Evolutionary conservation across 768 basidiomycete species (phyloP).

Genomic region (Cyathus striatus): DNA sequence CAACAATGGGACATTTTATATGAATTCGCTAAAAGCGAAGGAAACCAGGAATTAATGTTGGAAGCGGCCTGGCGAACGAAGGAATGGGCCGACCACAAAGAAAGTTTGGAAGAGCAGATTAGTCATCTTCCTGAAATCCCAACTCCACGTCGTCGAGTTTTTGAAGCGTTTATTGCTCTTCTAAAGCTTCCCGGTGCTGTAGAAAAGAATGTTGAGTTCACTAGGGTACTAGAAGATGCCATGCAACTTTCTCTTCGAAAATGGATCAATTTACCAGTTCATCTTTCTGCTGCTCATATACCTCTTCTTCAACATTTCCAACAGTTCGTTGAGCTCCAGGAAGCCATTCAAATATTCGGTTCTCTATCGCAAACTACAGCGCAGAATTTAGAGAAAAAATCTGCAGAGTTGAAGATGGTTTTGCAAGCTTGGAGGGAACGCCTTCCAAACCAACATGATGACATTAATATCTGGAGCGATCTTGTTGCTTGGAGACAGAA

Average conservation of each 20-base stretch:
- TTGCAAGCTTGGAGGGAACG: constrained; percentile 97
- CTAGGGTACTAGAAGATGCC: constrained; percentile 85
- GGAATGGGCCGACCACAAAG: constrained; percentile 85
- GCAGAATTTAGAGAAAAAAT: constrained; percentile 89
- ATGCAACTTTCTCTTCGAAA: constrained; percentile 96
- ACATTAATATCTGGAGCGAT: constrained; percentile 98
- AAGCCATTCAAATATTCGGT: constrained; percentile 92
- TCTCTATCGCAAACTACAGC: constrained; percentile 83
- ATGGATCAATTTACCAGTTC: constrained; percentile 86
- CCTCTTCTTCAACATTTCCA: constrained; percentile 97
- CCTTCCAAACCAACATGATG: constrained; percentile 91
- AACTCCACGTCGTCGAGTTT: constrained; percentile 95
- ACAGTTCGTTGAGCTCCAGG: constrained; percentile 96
- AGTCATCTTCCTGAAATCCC: constrained; percentile 76
- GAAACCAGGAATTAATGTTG: constrained; percentile 86
- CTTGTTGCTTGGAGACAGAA: constrained; percentile 99
- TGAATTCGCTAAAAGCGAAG: constrained; percentile 85
- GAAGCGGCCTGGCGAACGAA: constrained; percentile 94
- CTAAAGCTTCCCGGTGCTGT: constrained; percentile 77
- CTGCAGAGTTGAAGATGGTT: constrained; percentile 92
- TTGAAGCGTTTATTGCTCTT: constrained; percentile 90
- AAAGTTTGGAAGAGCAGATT: constrained; percentile 77
- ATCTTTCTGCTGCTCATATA: constrained; percentile 88
- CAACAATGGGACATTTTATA: constrained; percentile 97
- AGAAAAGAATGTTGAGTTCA: constrained; percentile 87